Evolutionary conservation across 805 yeast species (phyloP).

Genomic region (Suhomyces sp.): DNA sequence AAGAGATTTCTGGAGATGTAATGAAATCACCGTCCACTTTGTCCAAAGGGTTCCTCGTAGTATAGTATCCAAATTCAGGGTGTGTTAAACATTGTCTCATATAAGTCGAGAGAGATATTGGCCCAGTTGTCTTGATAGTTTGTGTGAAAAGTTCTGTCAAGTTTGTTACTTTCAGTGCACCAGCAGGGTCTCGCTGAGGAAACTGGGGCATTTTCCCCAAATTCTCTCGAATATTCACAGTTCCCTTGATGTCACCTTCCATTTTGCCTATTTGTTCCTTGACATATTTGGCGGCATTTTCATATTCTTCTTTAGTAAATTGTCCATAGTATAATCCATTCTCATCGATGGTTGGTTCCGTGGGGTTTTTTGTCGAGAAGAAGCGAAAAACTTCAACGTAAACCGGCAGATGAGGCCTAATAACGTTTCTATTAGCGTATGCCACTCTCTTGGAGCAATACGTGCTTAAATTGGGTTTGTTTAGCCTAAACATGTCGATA

Average conservation of each 20-base stretch:
- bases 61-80: conserved; percentile 77
- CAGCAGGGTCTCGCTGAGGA: conserved; percentile 22
- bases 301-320: conserved; percentile 40
- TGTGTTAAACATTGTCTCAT: conserved; percentile 82
- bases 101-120: conserved; percentile 67
- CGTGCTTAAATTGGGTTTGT: too few relatives aligned
- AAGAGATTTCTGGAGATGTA: conserved; percentile 85
- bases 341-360: conserved; percentile 18
- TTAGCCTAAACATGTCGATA: too few relatives aligned
- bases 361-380: too few relatives aligned
- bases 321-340: conserved; percentile 34
- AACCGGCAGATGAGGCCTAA: too few relatives aligned
- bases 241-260: conserved; percentile 39
- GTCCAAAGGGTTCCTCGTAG: conserved; percentile 73
- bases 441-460: too few relatives aligned
- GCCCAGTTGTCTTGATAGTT: conserved; percentile 68
- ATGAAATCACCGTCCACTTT: conserved; percentile 65
- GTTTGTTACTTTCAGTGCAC: conserved; percentile 19
- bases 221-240: conserved; percentile 34
- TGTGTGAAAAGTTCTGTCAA: conserved; percentile 43
- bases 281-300: conserved; percentile 35
- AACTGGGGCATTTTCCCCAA: conserved; percentile 36
- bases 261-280: conserved; percentile 31
- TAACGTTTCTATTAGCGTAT: too few relatives aligned
- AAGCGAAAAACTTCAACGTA: too few relatives aligned